A percentile compares a stretch with the other conserved stretches of the same genome.
Evolutionary conservation across 495 filamentous ascomycete genomes (phyloP).

Genomic region (Penicillium ochrochloron): DNA sequence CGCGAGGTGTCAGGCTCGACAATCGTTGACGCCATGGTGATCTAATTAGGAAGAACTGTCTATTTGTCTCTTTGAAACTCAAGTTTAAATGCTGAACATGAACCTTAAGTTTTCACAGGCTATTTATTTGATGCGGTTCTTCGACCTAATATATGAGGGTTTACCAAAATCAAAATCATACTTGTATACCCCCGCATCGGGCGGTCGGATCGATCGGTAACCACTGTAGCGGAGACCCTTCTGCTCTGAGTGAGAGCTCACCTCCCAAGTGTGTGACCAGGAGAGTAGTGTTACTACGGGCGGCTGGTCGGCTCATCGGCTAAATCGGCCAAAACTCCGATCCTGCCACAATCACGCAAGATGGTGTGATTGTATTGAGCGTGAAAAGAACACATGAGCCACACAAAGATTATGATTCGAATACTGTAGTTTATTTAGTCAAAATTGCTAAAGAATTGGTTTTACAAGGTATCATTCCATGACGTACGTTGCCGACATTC

Average conservation of each 20-base stretch:
- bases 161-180: background rate
- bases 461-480: background rate
- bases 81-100: background rate
- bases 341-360: constrained; percentile 22
- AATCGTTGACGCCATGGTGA: constrained; percentile 25
- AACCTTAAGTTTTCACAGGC: too few relatives aligned
- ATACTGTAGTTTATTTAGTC: background rate
- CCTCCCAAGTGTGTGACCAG: background rate
- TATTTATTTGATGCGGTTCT: background rate
- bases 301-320: constrained; percentile 26
- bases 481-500: background rate
- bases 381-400: background rate
- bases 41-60: background rate
- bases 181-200: constrained; percentile 19
- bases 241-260: background rate
- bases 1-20: constrained; percentile 14
- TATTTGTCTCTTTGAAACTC: background rate
- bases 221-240: background rate
- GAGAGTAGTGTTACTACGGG: too few relatives aligned
- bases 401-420: background rate
- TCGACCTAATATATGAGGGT: background rate
- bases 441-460: background rate
- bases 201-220: constrained; percentile 23
- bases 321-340: constrained; percentile 10
- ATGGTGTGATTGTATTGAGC: constrained; percentile 9